These are phyloP conservation scores for Sextonia rubra DNA, from an alignment of 164 flowering plant genomes.

Conservation along the genomic window DNA sequence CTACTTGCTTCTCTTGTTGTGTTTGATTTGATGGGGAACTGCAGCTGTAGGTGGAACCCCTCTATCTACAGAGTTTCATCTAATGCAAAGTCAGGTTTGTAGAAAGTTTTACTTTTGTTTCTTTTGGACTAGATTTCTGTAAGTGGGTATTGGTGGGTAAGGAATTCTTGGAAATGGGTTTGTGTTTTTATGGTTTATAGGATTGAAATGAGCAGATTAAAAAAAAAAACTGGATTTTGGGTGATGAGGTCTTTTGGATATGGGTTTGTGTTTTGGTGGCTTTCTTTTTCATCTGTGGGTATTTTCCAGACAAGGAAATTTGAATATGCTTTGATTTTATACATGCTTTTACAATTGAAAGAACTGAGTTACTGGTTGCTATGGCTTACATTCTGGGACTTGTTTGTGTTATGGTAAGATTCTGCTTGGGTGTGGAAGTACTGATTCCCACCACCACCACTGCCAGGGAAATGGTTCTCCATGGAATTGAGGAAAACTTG, in stretches of 20 bases:
- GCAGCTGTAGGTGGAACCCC: slow-evolving; percentile 49
- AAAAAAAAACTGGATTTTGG: too few species aligned
- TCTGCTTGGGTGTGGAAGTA: too few species aligned
- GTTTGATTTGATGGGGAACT: slow-evolving; percentile 46
- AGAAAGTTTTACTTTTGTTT: slow-evolving; percentile 5
- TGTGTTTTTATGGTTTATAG: neutral
- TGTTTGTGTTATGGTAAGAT: neutral
- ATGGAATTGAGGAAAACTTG: too few species aligned
- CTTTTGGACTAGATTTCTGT: slow-evolving; percentile 1
- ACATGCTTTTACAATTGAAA: too few species aligned
- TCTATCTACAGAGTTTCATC: slow-evolving; percentile 54
- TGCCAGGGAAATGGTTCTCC: too few species aligned
- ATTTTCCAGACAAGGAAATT: neutral
- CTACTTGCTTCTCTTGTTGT: neutral
- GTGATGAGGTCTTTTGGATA: too few species aligned
- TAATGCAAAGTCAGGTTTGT: slow-evolving; percentile 25
- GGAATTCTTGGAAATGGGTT: slow-evolving; percentile 9
- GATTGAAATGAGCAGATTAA: neutral
- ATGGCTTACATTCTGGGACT: too few species aligned
- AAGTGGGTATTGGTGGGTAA: slow-evolving; percentile 1
- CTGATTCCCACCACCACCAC: too few species aligned
- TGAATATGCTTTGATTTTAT: neutral
- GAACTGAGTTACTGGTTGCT: too few species aligned
- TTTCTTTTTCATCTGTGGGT: neutral
- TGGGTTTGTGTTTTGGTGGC: too few species aligned